Evolutionary conservation across 129 eudicot genomes (phyloP).

Genomic region (Centaurea solstitialis): DNA sequence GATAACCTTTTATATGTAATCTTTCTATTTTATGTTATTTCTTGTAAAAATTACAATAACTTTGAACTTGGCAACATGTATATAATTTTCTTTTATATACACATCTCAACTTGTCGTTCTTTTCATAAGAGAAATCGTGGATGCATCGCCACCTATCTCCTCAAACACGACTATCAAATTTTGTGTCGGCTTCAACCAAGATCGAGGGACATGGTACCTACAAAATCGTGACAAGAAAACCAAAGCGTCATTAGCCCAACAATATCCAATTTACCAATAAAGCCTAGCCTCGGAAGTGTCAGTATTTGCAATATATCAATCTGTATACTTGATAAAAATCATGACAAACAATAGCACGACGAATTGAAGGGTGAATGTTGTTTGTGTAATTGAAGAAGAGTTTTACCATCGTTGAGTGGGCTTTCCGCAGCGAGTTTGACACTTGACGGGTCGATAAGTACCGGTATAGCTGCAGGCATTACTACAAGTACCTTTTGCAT

Average conservation of each 20-base stretch:
- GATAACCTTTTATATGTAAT: background rate
- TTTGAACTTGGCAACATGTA: background rate
- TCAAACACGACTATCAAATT: conserved; percentile 75
- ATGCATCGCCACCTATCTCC: conserved; percentile 77
- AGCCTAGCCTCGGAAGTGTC: background rate
- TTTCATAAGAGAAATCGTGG: conserved; percentile 56
- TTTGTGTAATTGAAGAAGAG: background rate
- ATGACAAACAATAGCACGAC: background rate
- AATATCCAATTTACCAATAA: background rate
- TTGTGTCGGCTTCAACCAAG: conserved; percentile 67
- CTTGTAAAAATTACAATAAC: background rate
- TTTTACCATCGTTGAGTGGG: conserved; percentile 91
- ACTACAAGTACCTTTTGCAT: conserved; percentile 70
- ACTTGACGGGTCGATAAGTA: conserved; percentile 55
- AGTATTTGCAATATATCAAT: background rate
- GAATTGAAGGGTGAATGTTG: background rate
- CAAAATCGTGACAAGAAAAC: conserved; percentile 15
- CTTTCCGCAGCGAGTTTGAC: conserved; percentile 80
- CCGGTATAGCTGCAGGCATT: conserved; percentile 66
- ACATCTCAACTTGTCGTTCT: conserved; percentile 39
- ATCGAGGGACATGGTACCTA: conserved; percentile 94
- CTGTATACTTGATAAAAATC: background rate
- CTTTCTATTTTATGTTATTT: background rate
- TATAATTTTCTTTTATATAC: conserved; percentile 23
- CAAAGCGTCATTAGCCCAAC: background rate